Conservation (phyloP, 2,329 filamentous ascomycete species). For the Parasarocladium wereldwijsianum region DNA sequence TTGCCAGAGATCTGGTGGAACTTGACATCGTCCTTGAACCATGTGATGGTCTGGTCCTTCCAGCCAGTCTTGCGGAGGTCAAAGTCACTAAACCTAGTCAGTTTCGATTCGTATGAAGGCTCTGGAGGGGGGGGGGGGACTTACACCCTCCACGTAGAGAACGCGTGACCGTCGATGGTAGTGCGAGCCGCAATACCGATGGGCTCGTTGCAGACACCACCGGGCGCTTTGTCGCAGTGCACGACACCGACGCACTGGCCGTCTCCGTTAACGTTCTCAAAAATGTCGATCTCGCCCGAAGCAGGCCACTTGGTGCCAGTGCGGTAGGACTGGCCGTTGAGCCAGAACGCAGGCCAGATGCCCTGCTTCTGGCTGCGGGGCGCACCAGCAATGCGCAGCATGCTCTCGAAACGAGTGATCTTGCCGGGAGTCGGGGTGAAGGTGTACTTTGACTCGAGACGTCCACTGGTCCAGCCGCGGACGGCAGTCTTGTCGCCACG, state of each 20-base stretch:
- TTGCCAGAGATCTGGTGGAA: slow-evolving; percentile 29
- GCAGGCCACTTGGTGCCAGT: slow-evolving; percentile 32
- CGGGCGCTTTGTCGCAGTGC: slow-evolving; percentile 31
- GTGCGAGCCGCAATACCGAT: slow-evolving; percentile 22
- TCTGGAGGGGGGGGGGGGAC: background rate
- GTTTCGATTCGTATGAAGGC: background rate
- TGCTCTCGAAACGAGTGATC: slow-evolving; percentile 29
- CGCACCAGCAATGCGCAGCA: slow-evolving; percentile 31
- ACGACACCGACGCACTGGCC: slow-evolving; percentile 30
- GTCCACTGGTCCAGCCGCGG: slow-evolving; percentile 36
- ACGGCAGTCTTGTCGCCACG: slow-evolving; percentile 19
- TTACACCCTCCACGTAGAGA: slow-evolving; percentile 32
- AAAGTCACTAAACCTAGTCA: slow-evolving; percentile 16
- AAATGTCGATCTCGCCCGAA: slow-evolving; percentile 42
- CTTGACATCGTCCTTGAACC: slow-evolving; percentile 29
- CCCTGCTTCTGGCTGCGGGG: slow-evolving; percentile 29
- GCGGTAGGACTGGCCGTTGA: slow-evolving; percentile 34
- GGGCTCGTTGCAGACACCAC: slow-evolving; percentile 37
- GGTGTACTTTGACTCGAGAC: slow-evolving; percentile 33
- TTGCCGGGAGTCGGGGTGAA: slow-evolving; percentile 30
- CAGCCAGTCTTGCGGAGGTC: slow-evolving; percentile 31
- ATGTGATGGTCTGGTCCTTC: slow-evolving; percentile 33
- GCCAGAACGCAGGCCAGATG: slow-evolving; percentile 45
- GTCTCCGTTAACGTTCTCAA: slow-evolving; percentile 39
- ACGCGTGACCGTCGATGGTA: slow-evolving; percentile 22